phyloP scores from a whole-genome alignment of 139 green algal species.

The Tetradesmus obliquus region DNA sequence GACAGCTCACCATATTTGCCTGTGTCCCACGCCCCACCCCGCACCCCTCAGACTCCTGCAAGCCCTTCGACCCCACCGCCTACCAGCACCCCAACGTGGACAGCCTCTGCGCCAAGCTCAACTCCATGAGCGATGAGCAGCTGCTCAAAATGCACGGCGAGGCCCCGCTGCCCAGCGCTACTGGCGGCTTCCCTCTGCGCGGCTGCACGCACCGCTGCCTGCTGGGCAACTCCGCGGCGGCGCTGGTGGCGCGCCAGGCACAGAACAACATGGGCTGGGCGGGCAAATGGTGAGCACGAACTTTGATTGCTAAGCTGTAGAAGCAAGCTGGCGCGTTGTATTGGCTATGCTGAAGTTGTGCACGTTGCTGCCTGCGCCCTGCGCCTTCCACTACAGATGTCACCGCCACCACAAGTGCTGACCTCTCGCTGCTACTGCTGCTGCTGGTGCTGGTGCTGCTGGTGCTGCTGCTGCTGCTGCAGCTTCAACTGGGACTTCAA shows the following conservation, averaged over 20 bases:
- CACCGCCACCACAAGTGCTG: no score
- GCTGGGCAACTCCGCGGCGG: neutral
- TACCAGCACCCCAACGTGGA: neutral
- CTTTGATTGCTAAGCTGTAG: no score
- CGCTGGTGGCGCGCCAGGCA: neutral
- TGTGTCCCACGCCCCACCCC: no score
- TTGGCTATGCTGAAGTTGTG: no score
- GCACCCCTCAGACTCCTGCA: constrained; percentile 18
- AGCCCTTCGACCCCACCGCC: neutral
- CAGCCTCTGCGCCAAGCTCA: neutral
- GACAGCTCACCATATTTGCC: no score
- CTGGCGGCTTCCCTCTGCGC: neutral
- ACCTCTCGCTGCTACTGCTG: neutral
- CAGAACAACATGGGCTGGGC: constrained; percentile 22
- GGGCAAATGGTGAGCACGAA: neutral
- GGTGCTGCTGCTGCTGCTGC: neutral
- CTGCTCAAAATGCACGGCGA: neutral
- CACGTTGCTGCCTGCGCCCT: no score
- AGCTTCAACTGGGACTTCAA: neutral
- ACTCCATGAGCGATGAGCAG: neutral
- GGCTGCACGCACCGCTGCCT: constrained; percentile 12
- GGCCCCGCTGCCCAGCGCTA: neutral
- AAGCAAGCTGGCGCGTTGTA: no score
- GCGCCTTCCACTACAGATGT: no score
- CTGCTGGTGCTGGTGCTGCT: neutral